Evolutionary conservation across 805 yeast species (phyloP).

Genomic region (Grigorovia humatica): DNA sequence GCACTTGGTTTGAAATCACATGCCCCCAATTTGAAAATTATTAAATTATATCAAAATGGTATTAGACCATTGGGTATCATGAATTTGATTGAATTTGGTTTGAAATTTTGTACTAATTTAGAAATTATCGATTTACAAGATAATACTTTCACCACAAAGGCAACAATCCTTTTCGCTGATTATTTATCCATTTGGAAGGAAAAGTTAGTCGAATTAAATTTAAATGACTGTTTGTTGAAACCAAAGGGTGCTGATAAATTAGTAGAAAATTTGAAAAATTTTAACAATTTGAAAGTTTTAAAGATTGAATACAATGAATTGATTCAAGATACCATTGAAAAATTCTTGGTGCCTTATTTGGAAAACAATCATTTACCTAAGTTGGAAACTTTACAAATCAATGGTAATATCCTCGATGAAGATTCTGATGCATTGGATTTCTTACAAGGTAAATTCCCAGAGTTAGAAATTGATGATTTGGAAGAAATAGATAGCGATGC

Average conservation of each 20-base stretch:
- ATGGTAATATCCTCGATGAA: slow-evolving; percentile 89
- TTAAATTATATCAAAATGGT: slow-evolving; percentile 90
- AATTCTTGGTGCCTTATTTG: slow-evolving; percentile 39
- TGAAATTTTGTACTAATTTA: slow-evolving; percentile 49
- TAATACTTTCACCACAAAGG: slow-evolving; percentile 74
- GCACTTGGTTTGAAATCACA: slow-evolving; percentile 80
- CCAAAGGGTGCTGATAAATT: slow-evolving; percentile 59
- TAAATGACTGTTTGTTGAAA: slow-evolving; percentile 83
- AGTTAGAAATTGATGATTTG: slow-evolving; percentile 90
- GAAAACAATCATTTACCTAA: slow-evolving; percentile 46
- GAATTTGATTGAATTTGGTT: slow-evolving; percentile 62
- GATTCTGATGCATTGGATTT: slow-evolving; percentile 62
- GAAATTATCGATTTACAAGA: slow-evolving; percentile 81
- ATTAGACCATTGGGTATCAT: slow-evolving; percentile 90
- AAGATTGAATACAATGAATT: slow-evolving; percentile 86
- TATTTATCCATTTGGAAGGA: slow-evolving; percentile 52
- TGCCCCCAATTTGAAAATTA: slow-evolving; percentile 49
- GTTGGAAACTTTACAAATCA: slow-evolving; percentile 64
- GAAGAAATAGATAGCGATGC: slow-evolving; percentile 68
- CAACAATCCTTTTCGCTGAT: slow-evolving; percentile 55
- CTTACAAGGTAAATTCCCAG: slow-evolving; percentile 55
- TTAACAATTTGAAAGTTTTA: slow-evolving; percentile 41
- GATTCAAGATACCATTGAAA: slow-evolving; percentile 50
- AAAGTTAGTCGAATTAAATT: slow-evolving; percentile 60
- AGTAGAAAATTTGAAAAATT: slow-evolving; percentile 38